Evolutionary conservation across 2,329 filamentous ascomycete genomes (phyloP), one percentile per base, ranked within the genome.

Genomic region (Colletotrichum siamense): DNA sequence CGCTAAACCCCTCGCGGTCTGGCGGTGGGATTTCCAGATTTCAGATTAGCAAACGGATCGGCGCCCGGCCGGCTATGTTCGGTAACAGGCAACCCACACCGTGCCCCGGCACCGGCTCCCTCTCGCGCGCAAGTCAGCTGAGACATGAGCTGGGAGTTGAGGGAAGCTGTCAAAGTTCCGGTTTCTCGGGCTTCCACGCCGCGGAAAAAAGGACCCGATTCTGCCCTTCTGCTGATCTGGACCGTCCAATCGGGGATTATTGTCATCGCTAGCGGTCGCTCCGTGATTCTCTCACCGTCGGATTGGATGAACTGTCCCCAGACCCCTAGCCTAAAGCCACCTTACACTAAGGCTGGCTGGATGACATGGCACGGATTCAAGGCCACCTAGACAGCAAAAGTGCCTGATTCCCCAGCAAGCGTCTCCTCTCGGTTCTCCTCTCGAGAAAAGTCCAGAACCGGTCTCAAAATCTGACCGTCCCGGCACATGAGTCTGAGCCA

Each of bases 171-270:
- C 22, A 36, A 28, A 52, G n/a, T 52, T 28, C 73, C 73, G 34
- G 71, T 49, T 73, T 69, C 34, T 61, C 28, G 64, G 73, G 64
- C 70, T 67, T 39, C 24, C 44, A 49, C 28, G 18, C 32, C 44
- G 18, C 34, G 36, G 64, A 65, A 52, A 69, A 64, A 16, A 44
- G 65, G 39, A 52, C 73, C 70, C 44, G 57, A 22, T 76, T n/a
- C 22, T 65, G 64, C 24, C 34, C 22, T 59, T 4, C 22, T 52
- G 44, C 30, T 18, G 34, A 64, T 64, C 18, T 18, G 36, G 6
- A 34, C 32, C 6, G 10, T 76, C 73, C 70, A 76, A 76, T 76
- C 73, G 73, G 73, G 73, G 73, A 61, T 61, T 73, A 49, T 64
- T 69, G 28, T 32, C 36, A 28, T 57, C 16, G 13, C 49, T 34